Conservation (phyloP, 2,329 filamentous ascomycete genomes). For the Neofusicoccum laricinum region DNA sequence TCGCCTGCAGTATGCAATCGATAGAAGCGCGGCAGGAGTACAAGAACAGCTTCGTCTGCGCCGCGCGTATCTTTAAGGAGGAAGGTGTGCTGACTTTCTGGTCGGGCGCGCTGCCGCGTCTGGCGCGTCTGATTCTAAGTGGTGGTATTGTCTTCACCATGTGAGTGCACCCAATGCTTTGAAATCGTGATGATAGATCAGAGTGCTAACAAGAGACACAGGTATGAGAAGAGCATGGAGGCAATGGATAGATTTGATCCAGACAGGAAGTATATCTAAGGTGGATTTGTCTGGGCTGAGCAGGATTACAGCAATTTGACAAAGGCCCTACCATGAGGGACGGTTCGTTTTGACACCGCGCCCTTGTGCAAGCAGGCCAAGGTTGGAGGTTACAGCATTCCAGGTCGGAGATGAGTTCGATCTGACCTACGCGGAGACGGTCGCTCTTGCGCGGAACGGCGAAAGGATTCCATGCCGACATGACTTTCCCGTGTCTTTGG, state of each 20-base stretch:
- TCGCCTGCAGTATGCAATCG: slow-evolving; percentile 73
- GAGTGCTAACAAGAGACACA: slow-evolving; percentile 18
- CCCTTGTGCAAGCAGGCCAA: too few species aligned
- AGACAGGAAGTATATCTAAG: slow-evolving; percentile 73
- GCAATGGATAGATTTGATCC: slow-evolving; percentile 78
- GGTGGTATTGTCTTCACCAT: slow-evolving; percentile 93
- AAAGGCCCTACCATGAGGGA: too few species aligned
- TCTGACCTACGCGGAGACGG: too few species aligned
- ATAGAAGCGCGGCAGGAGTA: slow-evolving; percentile 79
- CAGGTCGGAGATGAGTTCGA: too few species aligned
- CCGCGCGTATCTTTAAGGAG: slow-evolving; percentile 76
- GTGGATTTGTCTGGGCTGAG: not conserved
- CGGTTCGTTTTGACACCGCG: too few species aligned
- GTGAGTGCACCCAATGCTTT: slow-evolving; percentile 76
- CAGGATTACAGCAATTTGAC: not conserved
- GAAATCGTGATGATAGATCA: not conserved
- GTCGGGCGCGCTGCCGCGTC: slow-evolving; percentile 84
- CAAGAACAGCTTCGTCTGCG: slow-evolving; percentile 84
- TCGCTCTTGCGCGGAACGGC: too few species aligned
- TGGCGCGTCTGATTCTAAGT: slow-evolving; percentile 82
- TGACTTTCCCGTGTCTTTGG: not conserved
- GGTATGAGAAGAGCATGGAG: slow-evolving; percentile 95
- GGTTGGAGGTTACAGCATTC: not conserved
- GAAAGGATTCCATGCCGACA: not conserved
- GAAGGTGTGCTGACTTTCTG: slow-evolving; percentile 90